Base-by-base conservation (phyloP, 257 asterid species). In the Catharanthus roseus region DNA sequence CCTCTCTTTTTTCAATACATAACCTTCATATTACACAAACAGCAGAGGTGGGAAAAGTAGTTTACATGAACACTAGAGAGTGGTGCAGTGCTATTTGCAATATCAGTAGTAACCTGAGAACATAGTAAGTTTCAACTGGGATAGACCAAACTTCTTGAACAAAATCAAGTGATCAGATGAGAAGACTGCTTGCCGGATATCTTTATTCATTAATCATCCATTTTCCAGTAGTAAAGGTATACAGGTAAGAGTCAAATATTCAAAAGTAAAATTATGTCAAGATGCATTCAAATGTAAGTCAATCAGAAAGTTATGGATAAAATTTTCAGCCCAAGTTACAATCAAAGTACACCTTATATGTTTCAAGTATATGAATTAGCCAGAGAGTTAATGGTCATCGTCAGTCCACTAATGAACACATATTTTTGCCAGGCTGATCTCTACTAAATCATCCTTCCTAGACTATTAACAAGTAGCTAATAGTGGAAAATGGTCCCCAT, bases 301-400 rank as follows among this genome's bases (percentile, higher is more conserved):
- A n/a, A n/a, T n/a, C n/a, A n/a, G n/a, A n/a, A n/a, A n/a, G n/a
- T n/a, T n/a, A n/a, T n/a, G n/a, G n/a, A n/a, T n/a, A n/a, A n/a
- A n/a, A n/a, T n/a, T n/a, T n/a, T n/a, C n/a, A n/a, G n/a, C n/a
- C n/a, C n/a, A n/a, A n/a, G n/a, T n/a, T n/a, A n/a, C n/a, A n/a
- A n/a, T n/a, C n/a, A n/a, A n/a, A n/a, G n/a, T 38, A 38, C 42
- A 38, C 8, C 5, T 38, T 38, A 38, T 38, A 8, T 38, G 42
- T 63, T 72, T 72, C 71, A 51, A 64, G 26, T 66, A 4, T 64
- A n/a, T 45, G 36, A 51, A 68, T 24, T 3, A 7, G 29, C 60
- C 19, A 53, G 10, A 28, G 26, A 23, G 54, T 19, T 64, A 44
- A 26, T 18, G 24, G 50, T 47, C 44, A 6, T 60, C 65, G 28